Evolutionary conservation across 73 alveolate species (phyloP).

Genomic region (Durusdinium trenchii): DNA sequence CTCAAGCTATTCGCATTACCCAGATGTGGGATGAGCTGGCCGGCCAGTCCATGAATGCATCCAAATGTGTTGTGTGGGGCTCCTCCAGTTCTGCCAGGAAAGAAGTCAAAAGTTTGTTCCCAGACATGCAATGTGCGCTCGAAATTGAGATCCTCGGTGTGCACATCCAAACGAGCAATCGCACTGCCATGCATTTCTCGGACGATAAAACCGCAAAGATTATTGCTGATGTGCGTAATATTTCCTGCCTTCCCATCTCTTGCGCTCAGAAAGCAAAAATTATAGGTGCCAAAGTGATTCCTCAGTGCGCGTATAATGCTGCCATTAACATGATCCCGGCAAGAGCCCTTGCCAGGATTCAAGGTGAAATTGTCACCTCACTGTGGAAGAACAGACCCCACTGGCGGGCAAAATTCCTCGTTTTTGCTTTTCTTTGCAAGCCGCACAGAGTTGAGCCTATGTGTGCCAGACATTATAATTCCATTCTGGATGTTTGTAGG

Average conservation of each 20-base stretch:
- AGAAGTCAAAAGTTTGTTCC: not conserved
- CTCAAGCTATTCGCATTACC: not conserved
- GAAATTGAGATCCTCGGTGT: not conserved
- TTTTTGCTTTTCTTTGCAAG: not conserved
- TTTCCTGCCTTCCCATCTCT: not conserved
- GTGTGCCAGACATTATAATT: not conserved
- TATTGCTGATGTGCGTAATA: not conserved
- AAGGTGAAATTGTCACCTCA: not conserved
- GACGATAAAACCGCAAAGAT: not conserved
- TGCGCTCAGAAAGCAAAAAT: not conserved
- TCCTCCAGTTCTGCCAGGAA: not conserved
- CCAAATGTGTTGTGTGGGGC: not conserved
- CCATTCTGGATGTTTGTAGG: not conserved
- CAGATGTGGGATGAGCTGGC: not conserved
- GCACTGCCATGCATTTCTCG: not conserved
- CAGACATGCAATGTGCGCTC: not conserved
- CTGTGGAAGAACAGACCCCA: not conserved
- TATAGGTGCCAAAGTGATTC: not conserved
- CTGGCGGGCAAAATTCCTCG: not conserved
- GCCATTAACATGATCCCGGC: not conserved
- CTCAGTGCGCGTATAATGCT: not conserved
- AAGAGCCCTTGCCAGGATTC: not conserved
- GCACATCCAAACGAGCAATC: not conserved
- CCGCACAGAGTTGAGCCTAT: not conserved
- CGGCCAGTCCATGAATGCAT: not conserved